Base-by-base conservation (phyloP, 2,329 filamentous ascomycete genomes). In the Penicillium concentricum region DNA sequence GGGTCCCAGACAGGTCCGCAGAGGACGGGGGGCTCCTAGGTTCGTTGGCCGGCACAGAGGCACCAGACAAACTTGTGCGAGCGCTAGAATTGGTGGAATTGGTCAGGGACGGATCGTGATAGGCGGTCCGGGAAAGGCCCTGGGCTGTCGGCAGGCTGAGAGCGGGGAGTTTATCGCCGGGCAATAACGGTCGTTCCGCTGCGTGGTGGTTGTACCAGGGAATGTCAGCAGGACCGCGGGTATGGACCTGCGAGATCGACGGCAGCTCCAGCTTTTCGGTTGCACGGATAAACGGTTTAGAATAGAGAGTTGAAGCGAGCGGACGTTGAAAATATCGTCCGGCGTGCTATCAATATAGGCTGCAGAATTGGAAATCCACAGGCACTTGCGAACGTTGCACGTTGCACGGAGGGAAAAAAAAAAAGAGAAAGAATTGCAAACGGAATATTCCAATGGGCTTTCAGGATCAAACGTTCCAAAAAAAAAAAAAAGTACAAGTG, bases 191-290 rank as follows among this genome's bases (percentile, higher is more conserved):
- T 74, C 85, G 84, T 74, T 88, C 84, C 64, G 80, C 75, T 72
- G 84, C 83, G 78, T 88, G 83, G 72, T 82, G 79, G 77, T 86
- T 87, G 78, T 87, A 89, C 78, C 86, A 91, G 75, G 79, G 76
- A 65, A 83, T 81, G 78, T 92, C 88, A 77, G 84, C 82, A 73
- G 83, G 82, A 81, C 87, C 88, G 85, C 89, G 87, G 84, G 87
- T 85, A 79, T 90, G 87, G 81, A 90, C 85, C 81, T 90, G 87
- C 73, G 89, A 89, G 74, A 92, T 89, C 79, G 90, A 90, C 80
- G 90, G 89, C 77, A 92, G 87, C 90, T 92, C 91, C 91, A 95
- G 91, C 83, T 92, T 94, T 88, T 85, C 90, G 90, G 86, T 88
- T 85, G 80, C 73, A 66, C 60, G 63, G 60, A 56, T 67, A 69